Base-by-base conservation (phyloP, 2,329 filamentous ascomycete genomes). In the Ceratocystis harringtonii region DNA sequence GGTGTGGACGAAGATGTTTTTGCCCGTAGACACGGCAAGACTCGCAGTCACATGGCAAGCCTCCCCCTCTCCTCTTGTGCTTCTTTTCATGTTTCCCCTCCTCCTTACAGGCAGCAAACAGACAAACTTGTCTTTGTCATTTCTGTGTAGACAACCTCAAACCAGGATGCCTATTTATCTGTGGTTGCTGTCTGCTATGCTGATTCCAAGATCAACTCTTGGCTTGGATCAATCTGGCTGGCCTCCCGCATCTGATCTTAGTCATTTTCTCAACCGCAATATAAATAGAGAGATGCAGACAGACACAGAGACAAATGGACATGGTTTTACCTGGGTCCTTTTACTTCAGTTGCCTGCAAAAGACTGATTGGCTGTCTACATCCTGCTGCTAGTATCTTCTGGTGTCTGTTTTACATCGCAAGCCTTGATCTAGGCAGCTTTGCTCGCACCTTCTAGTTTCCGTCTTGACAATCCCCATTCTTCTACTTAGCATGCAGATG, bases 1-100 rank as follows among this genome's bases (percentile, higher is more conserved):
- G 75, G 72, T 62, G 75, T 74, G 68, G 76, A 75, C 44, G 73
- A 74, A 67, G 78, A 80, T 71, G 61, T 62, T 32, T 69, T 69
- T 63, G 62, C 66, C 69, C 85, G 86, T 74, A 89, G 90, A 74
- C 88, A 92, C 76, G 88, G 88, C 78, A 92, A 92, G 83, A 88
- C 87, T 71, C 87, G 88, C 76, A 90, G 87, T 68, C 88, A 92
- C 77, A 89, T 92, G 84, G 88, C 88, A 78, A 84, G 88, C 85
- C 67, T 48, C 44, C 62, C 44, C 22, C 57, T 61, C 19, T 36
- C 30, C 52, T 58, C 15, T 32, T 19, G 22, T 25, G 55, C 15
- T 32, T 30, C 52, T 32, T 25, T 55, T 55, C 10, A 17, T 55
- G 22, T 15, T 28, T 25, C 28, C 15, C 15, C 55, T 19, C 48